Evolutionary conservation across 2,329 filamentous ascomycete genomes (phyloP), one percentile per base, ranked within the genome.

Genomic region (Sodiomyces alkalinus): DNA sequence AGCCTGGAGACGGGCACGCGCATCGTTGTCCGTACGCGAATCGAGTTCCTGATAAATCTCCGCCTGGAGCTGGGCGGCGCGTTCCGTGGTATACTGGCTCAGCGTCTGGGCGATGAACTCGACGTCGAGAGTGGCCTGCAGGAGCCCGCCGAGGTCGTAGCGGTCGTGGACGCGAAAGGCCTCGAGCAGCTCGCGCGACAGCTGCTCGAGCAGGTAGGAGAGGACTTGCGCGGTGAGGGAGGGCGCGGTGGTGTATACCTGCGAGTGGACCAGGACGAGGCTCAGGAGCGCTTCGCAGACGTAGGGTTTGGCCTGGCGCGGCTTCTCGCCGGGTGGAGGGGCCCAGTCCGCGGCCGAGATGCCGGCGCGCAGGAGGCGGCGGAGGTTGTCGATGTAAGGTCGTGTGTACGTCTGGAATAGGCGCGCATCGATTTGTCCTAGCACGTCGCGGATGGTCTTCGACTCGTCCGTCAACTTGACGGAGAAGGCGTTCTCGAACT

Each of bases 71-170:
- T 86, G 74, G 6, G 74, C 74, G 3, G 85, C 82, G 28, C 73
- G 68, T 32, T 92, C 80, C 0, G 82, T 90, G 0, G 82, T 90
- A 52, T 92, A 98, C 41, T 86, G 77, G 35, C 72, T 80, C 19
- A 98, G 66, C 5, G 87, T 94, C 58, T 98, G 90, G 1, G 86
- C 82, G 32, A 96, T 76, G 47, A 98, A 96, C 53, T 98, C 90
- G 2, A 94, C 86, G 46, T 98, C 90, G 1, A 98, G 70, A 0
- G 90, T 98, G 2, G 92, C 92, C 55, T 98, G 92, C 76, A 96
- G 92, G 28, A 98, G 68, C 6, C 80, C 77, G 5, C 78, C 64
- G 1, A 98, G 72, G 2, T 74, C 68, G 54, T 90, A 96, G 13
- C 61, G 62, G 4, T 62, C 51, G 6, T 77, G 73, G 19, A 49